phyloP scores from a whole-genome alignment of 1,284 basidiomycete species.

The Mycena sp. region DNA sequence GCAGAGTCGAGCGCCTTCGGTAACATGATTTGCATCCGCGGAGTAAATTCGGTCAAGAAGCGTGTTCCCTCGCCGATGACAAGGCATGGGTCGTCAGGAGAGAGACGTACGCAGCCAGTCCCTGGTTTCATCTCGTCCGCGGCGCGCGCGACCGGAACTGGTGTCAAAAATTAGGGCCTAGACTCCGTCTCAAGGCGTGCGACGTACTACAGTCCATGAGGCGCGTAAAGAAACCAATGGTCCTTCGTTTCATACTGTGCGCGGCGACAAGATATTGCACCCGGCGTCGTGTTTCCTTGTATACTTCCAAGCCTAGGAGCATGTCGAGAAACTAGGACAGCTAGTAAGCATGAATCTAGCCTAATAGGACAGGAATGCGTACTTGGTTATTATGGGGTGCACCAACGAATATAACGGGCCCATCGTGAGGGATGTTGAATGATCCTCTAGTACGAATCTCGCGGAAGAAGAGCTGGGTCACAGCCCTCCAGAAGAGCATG shows the following conservation, averaged over 20 bases:
- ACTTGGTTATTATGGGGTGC: constrained; percentile 98
- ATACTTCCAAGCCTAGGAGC: constrained; percentile 88
- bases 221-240: constrained; percentile 86
- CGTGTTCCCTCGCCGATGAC: constrained; percentile 84
- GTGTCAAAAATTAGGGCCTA: constrained; percentile 20
- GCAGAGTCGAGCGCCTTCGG: constrained; percentile 85
- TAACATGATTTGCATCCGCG: constrained; percentile 90
- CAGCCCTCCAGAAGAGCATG: constrained; percentile 81
- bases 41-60: constrained; percentile 82
- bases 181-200: constrained; percentile 7
- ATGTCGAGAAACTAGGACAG: constrained; percentile 90
- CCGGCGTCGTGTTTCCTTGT: constrained; percentile 84
- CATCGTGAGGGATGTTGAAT: constrained; percentile 93
- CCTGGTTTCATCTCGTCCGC: constrained; percentile 89
- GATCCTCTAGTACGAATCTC: constrained; percentile 96
- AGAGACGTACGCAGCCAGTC: constrained; percentile 78
- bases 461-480: constrained; percentile 97
- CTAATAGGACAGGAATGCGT: constrained; percentile 33
- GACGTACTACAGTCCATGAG: constrained; percentile 93
- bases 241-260: constrained; percentile 85
- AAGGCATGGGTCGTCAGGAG: constrained; percentile 79
- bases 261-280: constrained; percentile 96
- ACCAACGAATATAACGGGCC: constrained; percentile 95
- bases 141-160: constrained; percentile 94
- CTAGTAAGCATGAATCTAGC: constrained; percentile 2